Base-by-base conservation (phyloP, 805 yeast species). In the Metschnikowia dekortorum region DNA sequence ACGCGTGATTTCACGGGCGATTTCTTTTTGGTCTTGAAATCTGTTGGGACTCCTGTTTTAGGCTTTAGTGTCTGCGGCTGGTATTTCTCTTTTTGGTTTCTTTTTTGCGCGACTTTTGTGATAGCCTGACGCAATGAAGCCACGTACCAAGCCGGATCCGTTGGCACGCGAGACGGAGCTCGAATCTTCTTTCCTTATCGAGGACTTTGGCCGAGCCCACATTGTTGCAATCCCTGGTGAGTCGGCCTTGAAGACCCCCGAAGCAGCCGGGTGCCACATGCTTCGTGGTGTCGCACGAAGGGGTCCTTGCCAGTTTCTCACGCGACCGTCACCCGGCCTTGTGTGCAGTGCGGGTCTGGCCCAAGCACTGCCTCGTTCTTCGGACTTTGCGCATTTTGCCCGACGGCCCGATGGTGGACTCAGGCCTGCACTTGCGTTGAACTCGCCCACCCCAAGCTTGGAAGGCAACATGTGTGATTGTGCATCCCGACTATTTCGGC, bases 41-140 rank as follows among this genome's bases (percentile, higher is more conserved):
- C 13, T 8, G 22, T n/a, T 35, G 16, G 13, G 38, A 13, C 30
- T 39, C 11, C 44, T 31, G 14, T n/a, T 42, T 33, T 34, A 30
- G 45, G 35, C 9, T 33, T 11, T 9, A 10, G 30, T 39, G 32
- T 22, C 37, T 42, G 45, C 45, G 45, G 10, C 4, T 22, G n/a
- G 45, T 18, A 32, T 42, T 42, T 42, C 45, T 42, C 31, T 42
- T 42, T 33, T 42, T 42, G 18, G 45, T 42, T 42, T 44, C 39
- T 44, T 44, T 36, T 44, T 44, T 29, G 34, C 40, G 37, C 38
- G 45, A 32, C 45, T 42, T 32, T 13, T 32, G 31, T 42, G 29
- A 42, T 42, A 42, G 31, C 45, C 18, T 42, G n/a, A 8, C 11
- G 13, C 32, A 13, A 33, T 8, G 7, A 37, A 22, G 45, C 45